Percentiles rank a stretch among this genome's conserved stretches.
Evolutionary conservation across 2,329 filamentous ascomycete species (phyloP).

Genomic region (Epichloe aotearoae): DNA sequence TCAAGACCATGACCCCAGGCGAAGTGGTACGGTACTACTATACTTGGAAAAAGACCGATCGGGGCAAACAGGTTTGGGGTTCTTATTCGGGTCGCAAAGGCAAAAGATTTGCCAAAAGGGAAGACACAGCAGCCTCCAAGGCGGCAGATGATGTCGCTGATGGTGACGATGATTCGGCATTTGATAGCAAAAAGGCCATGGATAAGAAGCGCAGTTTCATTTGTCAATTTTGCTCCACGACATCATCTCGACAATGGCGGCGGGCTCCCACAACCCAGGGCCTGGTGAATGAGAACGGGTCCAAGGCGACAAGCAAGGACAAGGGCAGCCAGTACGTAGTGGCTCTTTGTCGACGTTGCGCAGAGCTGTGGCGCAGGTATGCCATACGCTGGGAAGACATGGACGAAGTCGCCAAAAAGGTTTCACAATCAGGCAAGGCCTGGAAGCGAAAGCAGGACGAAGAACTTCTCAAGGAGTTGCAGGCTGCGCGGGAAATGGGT

Average conservation of each 20-base stretch:
- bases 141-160: conserved; percentile 87
- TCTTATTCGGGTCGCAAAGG: conserved; percentile 77
- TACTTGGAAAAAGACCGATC: conserved; percentile 89
- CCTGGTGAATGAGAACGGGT: conserved; percentile 49
- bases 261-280: conserved; percentile 70
- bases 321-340: conserved; percentile 63
- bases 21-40: conserved; percentile 91
- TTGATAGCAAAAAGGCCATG: conserved; percentile 77
- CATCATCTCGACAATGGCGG: conserved; percentile 77
- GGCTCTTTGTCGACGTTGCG: conserved; percentile 80
- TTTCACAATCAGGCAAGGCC: conserved; percentile 62
- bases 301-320: conserved; percentile 53
- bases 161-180: conserved; percentile 87
- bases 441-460: conserved; percentile 88
- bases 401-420: conserved; percentile 86
- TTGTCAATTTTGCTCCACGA: conserved; percentile 84
- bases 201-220: conserved; percentile 72
- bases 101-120: conserved; percentile 71
- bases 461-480: conserved; percentile 66
- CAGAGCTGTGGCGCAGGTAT: conserved; percentile 89
- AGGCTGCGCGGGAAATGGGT: conserved; percentile 48
- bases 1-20: conserved; percentile 67
- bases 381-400: conserved; percentile 91
- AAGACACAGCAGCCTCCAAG: conserved; percentile 58
- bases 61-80: conserved; percentile 80